Evolutionary conservation across 2,329 filamentous ascomycete genomes (phyloP), one percentile per base, ranked within the genome.

Genomic region (Sporothrix brunneoviolacea): DNA sequence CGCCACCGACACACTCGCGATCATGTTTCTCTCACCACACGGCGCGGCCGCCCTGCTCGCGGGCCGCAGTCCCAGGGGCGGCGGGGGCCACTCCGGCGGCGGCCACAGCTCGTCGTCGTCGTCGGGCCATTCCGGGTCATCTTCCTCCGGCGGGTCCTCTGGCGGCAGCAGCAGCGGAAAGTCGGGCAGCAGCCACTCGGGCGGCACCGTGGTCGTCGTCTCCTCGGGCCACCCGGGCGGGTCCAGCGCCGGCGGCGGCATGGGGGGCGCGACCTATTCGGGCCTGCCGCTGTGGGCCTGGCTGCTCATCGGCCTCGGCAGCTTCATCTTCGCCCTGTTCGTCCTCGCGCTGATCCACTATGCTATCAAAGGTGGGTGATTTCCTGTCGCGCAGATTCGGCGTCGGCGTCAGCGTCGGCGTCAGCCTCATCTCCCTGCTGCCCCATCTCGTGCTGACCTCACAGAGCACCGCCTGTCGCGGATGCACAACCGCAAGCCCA

Each of bases 221-320:
- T n/a, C n/a, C n/a, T n/a, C n/a, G n/a, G n/a, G n/a, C n/a, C n/a
- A n/a, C n/a, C n/a, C n/a, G n/a, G n/a, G n/a, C n/a, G n/a, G n/a
- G n/a, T n/a, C n/a, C n/a, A n/a, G n/a, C n/a, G n/a, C n/a, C n/a
- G n/a, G n/a, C n/a, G n/a, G n/a, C n/a, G n/a, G n/a, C n/a, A 28
- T 28, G 6, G 24, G 5, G 5, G 24, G 5, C 24, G 24, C 24
- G 24, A 28, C 27, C 35, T 22, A 32, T 15, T 27, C 32, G 18
- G 18, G 32, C 12, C 24, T 50, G 4, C 51, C 51, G 8, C 16
- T 38, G 19, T 53, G 51, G 51, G 47, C 27, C 15, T 53, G 41
- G 46, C 19, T 53, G n/a, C 18, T 53, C 4, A 27, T 53, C 24
- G 42, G 51, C 19, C 28, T 53, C 16, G 42, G 27, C n/a, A 33